Base-by-base conservation (phyloP, 2,329 filamentous ascomycete species). In the Cryoendolithus antarcticus region DNA sequence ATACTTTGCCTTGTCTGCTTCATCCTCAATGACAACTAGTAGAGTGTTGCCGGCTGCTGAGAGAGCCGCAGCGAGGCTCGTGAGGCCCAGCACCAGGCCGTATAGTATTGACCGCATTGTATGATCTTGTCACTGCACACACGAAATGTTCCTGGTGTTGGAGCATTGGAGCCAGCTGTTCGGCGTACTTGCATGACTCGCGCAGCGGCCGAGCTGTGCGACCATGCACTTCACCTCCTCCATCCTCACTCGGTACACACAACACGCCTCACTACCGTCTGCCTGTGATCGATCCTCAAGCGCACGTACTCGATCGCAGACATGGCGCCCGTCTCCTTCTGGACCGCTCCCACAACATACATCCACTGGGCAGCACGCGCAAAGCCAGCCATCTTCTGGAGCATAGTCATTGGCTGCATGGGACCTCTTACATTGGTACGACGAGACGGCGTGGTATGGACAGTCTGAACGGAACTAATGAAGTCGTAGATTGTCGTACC, bases 381-480 rank as follows among this genome's bases (percentile, higher is more conserved):
- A 64, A 83, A 82, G 62, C 91, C 91, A 37, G 86, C 86, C 43
- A 82, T 86, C 67, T 93, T 95, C 72, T 96, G 78, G 74, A 86
- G 84, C 53, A 67, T 85, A 55, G 58, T 84, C 42, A 67, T 96
- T 49, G 89, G 84, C 51, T 67, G 64, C 48, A 55, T 76, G 40
- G 86, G 86, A 8, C 91, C 89, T 29, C 62, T 82, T 41, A 66
- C 75, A 42, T 67, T 93, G 47, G 61, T 55, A 44, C 33, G 49
- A 19, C 28, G 27, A 12, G 6, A 28, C 13, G 30, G 12, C 9
- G 6, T 19, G n/a, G 41, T 34, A 32, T 28, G 10, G 3, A 12
- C 6, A 30, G 33, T 5, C 30, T 8, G n/a, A 39, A 41, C 2
- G 19, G 15, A 8, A 4, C 19, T 19, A 32, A 29, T n/a, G 6